Evolutionary conservation across 345 rosid genomes (phyloP), one percentile per base, ranked within the genome.

Genomic region (Hevea brasiliensis): DNA sequence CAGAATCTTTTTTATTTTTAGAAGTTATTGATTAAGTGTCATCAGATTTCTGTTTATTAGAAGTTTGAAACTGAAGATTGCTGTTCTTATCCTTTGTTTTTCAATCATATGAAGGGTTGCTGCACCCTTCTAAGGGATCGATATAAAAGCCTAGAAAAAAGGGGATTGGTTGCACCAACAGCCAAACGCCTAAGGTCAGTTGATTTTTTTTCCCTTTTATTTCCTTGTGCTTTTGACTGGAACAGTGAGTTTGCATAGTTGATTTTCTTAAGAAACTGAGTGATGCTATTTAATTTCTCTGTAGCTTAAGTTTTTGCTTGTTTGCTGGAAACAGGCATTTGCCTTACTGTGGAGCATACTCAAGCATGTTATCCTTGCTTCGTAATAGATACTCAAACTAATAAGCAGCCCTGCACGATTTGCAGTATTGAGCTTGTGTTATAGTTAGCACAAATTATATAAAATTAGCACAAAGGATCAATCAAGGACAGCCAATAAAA

Each of bases 121-220:
- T 79, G 89, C 83, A 91, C 98, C 0, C 96, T 95, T 61, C 88
- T 85, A 55, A 92, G 82, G 81, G 98, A 95, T 79, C 81, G 99
- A 37, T 95, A 82, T 81, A 92, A 92, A 85, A 92, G 98, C 78
- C 84, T 92, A 0, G 96, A 92, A 85, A 95, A 92, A 76, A 85
- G 99, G 87, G 99, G 98, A 72, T 76, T 91, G 77, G 77, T 92
- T 40, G 89, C 84, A 47, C 97, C 98, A 17, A 51, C 83, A 57
- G 72, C 80, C 62, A 91, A 86, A 77, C 67, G 62, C 54, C 81
- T 84, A 85, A 90, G 98, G 98, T 92, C 26, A 69, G 89, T 74
- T 41, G 7, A 24, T 7, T 55, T 65, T 20, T 58, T 10, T 27
- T 58, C 5, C 27, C 35, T 37, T 8, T 37, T 21, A 23, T 47